phyloP scores from a whole-genome alignment of 1,139 yeast species.

The Blastobotrys capitulatus region DNA sequence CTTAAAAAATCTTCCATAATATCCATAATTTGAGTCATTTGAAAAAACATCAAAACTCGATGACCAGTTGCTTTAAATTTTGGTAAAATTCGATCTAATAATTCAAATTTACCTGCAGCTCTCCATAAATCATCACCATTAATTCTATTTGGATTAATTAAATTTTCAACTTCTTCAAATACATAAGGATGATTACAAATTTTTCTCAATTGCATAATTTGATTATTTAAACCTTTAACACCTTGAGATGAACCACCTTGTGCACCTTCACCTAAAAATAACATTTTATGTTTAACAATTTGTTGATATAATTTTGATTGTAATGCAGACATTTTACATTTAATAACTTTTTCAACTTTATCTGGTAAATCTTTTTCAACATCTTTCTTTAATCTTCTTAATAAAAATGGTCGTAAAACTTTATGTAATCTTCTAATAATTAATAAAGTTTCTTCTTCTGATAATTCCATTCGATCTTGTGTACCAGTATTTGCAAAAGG shows the following conservation, averaged over 20 bases:
- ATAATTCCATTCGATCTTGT: constrained; percentile 86
- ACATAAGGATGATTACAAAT: constrained; percentile 98
- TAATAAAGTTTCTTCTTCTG: constrained; percentile 94
- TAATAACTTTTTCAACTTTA: constrained; percentile 89
- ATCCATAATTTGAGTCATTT: constrained; percentile 98
- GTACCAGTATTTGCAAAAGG: constrained; percentile 97
- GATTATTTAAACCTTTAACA: constrained; percentile 86
- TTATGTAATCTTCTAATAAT: constrained; percentile 94
- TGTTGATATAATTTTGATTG: constrained; percentile 82
- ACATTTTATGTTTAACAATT: constrained; percentile 83
- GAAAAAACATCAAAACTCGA: constrained; percentile 88
- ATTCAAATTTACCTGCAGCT: constrained; percentile 86
- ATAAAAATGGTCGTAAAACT: constrained; percentile 87
- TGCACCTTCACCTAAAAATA: constrained; percentile 60
- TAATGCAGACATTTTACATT: constrained; percentile 88
- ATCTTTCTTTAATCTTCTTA: constrained; percentile 93
- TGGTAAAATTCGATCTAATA: constrained; percentile 81
- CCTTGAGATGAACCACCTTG: constrained; percentile 50
- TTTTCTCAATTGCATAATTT: constrained; percentile 92
- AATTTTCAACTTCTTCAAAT: constrained; percentile 86
- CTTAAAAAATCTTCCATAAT: constrained; percentile 95
- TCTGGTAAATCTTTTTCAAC: constrained; percentile 96
- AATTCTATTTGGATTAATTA: constrained; percentile 73
- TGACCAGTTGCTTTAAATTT: constrained; percentile 84
- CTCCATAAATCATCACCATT: constrained; percentile 67